Evolutionary conservation across 2,329 filamentous ascomycete species (phyloP), one percentile per base, ranked within the genome.

Genomic region (Colletotrichum sp.): DNA sequence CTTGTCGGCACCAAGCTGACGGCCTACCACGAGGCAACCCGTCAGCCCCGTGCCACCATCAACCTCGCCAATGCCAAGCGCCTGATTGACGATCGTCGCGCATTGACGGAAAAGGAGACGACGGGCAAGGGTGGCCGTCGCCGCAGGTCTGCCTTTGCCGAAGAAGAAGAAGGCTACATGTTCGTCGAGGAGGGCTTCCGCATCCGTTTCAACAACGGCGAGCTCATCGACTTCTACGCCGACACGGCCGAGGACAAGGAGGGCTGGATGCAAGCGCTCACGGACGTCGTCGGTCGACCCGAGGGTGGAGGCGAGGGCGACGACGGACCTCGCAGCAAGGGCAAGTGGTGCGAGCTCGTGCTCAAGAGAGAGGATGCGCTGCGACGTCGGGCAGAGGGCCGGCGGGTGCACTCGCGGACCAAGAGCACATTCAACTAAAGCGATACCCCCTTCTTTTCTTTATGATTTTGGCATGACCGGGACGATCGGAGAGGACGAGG

Each of bases 101-200:
- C 95, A 24, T 89, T 99, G 64, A 95, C 93, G 8, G 94, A 98
- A 81, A 96, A 95, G 79, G 95, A 98, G 82, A 95, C 93, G 1
- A 93, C 90, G 16, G 94, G 93, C 73, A 95, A 93, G 82, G 91
- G 91, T 78, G 95, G 95, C 72, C 93, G 92, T 80, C 94, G 97
- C 59, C 94, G 97, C 72, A 96, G 98, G 84, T 98, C 96, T 39
- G 97, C 95, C 13, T 99, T 99, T 84, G 96, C 96, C 2, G 97
- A 99, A 85, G 97, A 99, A 79, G 97, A 99, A 86, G 97, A 99
- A 83, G 97, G 97, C 57, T 99, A 99, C 88, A 98, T 98, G 95
- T 99, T 99, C 84, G 96, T 99, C 69, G 97, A 99, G 85, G 97
- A 99, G 84, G 97, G 97, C 4, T 99, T 99, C 93, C 95, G 97